Conservation (phyloP, 441 rosid species). For the Isatis lusitanica region DNA sequence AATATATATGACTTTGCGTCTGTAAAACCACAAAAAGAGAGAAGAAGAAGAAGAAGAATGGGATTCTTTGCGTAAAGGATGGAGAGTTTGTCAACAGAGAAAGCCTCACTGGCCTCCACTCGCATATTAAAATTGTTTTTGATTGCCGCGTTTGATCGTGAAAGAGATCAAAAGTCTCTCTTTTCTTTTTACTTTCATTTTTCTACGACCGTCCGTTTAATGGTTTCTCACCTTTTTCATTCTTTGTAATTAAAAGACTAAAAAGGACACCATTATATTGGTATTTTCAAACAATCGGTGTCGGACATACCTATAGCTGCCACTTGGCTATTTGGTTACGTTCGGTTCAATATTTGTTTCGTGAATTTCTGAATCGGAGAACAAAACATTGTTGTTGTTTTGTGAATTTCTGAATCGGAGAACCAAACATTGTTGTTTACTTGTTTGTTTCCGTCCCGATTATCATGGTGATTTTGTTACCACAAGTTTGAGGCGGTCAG, state of each 20-base stretch:
- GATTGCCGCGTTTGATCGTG: slow-evolving; percentile 21
- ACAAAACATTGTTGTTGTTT: too few species aligned
- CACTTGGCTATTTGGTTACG: neutral
- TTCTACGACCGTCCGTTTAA: slow-evolving; percentile 20
- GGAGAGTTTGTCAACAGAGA: slow-evolving; percentile 4
- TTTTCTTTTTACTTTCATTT: neutral
- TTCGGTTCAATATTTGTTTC: neutral
- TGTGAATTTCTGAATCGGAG: neutral
- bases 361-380: too few species aligned
- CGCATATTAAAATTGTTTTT: slow-evolving; percentile 1
- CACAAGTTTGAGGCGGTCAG: neutral
- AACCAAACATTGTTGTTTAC: neutral
- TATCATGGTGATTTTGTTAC: neutral
- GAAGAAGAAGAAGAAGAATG: slow-evolving; percentile 24
- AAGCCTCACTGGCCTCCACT: slow-evolving; percentile 32
- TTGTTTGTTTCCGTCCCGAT: neutral
- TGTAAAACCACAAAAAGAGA: slow-evolving; percentile 7
- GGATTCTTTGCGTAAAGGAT: slow-evolving; percentile 33
- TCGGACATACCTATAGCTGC: neutral
- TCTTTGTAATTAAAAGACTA: neutral
- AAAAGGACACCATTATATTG: neutral
- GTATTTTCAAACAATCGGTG: neutral
- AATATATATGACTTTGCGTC: neutral
- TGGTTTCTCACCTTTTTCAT: neutral
- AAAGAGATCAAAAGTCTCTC: neutral